These are phyloP conservation scores for Phyllosticta citriasiana DNA, from an alignment of 2,329 filamentous ascomycete species.

Conservation along the genomic window DNA sequence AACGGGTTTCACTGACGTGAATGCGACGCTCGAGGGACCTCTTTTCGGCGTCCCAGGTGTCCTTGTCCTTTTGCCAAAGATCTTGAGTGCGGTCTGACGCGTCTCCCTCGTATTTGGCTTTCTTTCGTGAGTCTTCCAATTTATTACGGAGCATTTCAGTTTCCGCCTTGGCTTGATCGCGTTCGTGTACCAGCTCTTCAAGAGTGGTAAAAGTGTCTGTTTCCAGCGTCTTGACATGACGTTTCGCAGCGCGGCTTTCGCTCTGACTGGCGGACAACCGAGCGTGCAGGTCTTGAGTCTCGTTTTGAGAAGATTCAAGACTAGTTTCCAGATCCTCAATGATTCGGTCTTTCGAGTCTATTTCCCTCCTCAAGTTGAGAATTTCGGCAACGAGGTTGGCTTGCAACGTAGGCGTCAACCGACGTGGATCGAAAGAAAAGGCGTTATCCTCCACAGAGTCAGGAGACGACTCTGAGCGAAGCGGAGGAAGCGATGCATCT, in stretches of 20 bases:
- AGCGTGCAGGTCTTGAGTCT: conserved; percentile 61
- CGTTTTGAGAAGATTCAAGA: conserved; percentile 59
- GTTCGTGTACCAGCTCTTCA: conserved; percentile 71
- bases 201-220: conserved; percentile 80
- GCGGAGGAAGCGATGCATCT: conserved; percentile 50
- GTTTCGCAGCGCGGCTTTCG: conserved; percentile 70
- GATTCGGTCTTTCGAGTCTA: conserved; percentile 78
- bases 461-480: conserved; percentile 33
- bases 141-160: conserved; percentile 64
- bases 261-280: conserved; percentile 55
- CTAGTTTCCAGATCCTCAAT: conserved; percentile 76
- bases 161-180: conserved; percentile 70
- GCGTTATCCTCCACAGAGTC: background rate
- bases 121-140: conserved; percentile 69
- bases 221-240: conserved; percentile 78
- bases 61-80: conserved; percentile 75
- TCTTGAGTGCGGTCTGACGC: conserved; percentile 68
- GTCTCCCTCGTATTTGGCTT: conserved; percentile 68
- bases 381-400: conserved; percentile 94
- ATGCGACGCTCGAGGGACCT: conserved; percentile 74
- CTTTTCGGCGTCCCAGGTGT: conserved; percentile 74
- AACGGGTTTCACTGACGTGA: conserved; percentile 78
- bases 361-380: conserved; percentile 70
- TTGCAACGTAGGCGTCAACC: conserved; percentile 91
- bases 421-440: conserved; percentile 61